Conservation (phyloP, 2,329 filamentous ascomycete species). For the Lecanicillium sp. region DNA sequence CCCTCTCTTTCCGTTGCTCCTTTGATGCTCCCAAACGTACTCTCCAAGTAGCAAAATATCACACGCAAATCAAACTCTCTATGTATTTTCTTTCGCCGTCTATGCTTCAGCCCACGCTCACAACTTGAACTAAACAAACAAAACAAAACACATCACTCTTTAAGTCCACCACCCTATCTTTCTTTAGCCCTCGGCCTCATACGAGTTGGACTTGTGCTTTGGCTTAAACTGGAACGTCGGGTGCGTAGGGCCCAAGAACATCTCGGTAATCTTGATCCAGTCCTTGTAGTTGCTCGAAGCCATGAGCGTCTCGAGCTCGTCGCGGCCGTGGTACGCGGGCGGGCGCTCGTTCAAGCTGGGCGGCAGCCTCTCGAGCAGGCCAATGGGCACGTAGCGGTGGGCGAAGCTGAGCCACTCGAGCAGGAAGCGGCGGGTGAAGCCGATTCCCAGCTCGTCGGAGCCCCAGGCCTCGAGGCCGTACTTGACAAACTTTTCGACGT, state of each 20-base stretch:
- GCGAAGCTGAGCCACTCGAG: conserved; percentile 95
- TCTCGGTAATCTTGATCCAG: conserved; percentile 99
- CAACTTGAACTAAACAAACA: background rate
- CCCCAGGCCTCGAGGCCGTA: conserved; percentile 95
- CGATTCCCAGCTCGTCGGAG: conserved; percentile 87
- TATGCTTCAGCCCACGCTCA: no score
- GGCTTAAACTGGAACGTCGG: conserved; percentile 90
- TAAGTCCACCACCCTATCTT: background rate
- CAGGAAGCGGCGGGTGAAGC: conserved; percentile 83
- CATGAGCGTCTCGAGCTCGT: conserved; percentile 91
- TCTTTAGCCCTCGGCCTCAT: conserved; percentile 63
- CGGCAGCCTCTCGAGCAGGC: conserved; percentile 79
- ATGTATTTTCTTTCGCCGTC: no score
- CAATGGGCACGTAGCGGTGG: conserved; percentile 84
- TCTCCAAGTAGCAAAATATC: background rate
- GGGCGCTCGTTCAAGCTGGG: conserved; percentile 85
- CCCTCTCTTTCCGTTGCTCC: no score
- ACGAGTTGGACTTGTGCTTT: conserved; percentile 94
- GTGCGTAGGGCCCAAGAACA: conserved; percentile 91
- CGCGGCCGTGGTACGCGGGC: conserved; percentile 72
- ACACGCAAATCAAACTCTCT: no score
- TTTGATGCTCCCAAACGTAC: no score
- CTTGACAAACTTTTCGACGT: conserved; percentile 82
- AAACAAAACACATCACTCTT: background rate
- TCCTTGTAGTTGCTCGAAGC: conserved; percentile 88